Percentiles rank a stretch among this genome's conserved stretches.
Conservation (phyloP, 2,329 filamentous ascomycete species). For the Metarhizium robertsii region DNA sequence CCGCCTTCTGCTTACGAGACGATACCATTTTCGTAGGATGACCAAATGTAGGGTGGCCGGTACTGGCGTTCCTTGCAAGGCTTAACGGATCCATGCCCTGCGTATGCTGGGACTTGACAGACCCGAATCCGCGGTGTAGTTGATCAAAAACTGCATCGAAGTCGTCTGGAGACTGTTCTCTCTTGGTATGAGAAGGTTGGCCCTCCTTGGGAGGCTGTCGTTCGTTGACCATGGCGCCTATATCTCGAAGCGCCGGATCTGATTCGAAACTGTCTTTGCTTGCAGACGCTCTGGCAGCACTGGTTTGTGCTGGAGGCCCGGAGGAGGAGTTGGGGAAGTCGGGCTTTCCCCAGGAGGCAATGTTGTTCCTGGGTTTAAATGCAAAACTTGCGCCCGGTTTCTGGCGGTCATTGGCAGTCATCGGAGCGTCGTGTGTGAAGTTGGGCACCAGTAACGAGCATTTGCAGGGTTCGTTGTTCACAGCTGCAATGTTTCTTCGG, state of each 20-base stretch:
- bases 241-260: conserved; percentile 8
- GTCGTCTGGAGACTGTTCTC: conserved; percentile 19
- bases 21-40: conserved; percentile 35
- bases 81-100: conserved; percentile 2
- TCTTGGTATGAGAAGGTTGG: background rate
- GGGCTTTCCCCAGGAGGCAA: conserved; percentile 15
- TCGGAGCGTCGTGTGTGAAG: conserved; percentile 4
- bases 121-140: conserved; percentile 20
- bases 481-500: conserved; percentile 7
- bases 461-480: conserved; percentile 6
- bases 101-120: conserved; percentile 15
- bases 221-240: conserved; percentile 36
- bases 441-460: conserved; percentile 1
- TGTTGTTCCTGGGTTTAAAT: conserved; percentile 22
- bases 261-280: background rate
- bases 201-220: conserved; percentile 26
- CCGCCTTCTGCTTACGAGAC: conserved; percentile 45
- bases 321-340: conserved; percentile 9
- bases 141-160: conserved; percentile 22
- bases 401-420: conserved; percentile 10
- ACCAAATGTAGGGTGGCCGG: conserved; percentile 21
- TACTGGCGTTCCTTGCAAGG: background rate
- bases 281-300: background rate
- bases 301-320: background rate
- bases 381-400: conserved; percentile 22